Evolutionary conservation across 1,284 basidiomycete genomes (phyloP).

Genomic region (Neolentinus lepideus): DNA sequence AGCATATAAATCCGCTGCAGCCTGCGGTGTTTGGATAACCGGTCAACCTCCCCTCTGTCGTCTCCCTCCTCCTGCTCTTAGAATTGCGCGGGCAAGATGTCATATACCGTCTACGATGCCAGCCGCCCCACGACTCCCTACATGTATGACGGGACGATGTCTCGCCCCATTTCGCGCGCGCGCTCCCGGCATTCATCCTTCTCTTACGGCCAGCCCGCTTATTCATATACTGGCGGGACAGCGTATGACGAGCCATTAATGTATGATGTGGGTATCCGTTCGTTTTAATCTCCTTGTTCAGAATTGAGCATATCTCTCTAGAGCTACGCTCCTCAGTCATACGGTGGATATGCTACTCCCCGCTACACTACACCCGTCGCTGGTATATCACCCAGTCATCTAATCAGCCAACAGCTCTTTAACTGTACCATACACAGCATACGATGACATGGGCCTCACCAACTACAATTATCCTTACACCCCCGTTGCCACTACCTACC

Average conservation of each 20-base stretch:
- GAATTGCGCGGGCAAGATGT: neutral
- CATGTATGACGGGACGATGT: neutral
- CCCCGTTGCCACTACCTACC: neutral
- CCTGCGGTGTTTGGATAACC: neutral
- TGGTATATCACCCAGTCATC: neutral
- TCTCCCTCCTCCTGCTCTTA: neutral
- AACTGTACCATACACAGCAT: neutral
- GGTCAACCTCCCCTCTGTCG: neutral
- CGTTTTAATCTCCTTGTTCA: neutral
- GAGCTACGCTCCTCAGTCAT: neutral
- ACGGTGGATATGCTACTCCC: neutral
- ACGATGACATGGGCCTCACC: neutral
- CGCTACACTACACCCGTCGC: neutral
- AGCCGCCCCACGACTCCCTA: neutral
- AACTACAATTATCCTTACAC: neutral
- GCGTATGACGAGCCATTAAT: neutral
- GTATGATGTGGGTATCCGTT: neutral
- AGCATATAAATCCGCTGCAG: neutral
- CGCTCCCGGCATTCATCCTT: neutral
- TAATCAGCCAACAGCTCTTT: neutral
- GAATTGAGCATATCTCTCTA: neutral
- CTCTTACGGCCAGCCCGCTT: neutral
- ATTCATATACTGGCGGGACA: neutral
- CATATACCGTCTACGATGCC: neutral
- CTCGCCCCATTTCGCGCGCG: neutral